Percentiles rank a stretch among this genome's conserved stretches.
Evolutionary conservation across 2,329 filamentous ascomycete species (phyloP).

Genomic region (Daldinia eschscholtzii): DNA sequence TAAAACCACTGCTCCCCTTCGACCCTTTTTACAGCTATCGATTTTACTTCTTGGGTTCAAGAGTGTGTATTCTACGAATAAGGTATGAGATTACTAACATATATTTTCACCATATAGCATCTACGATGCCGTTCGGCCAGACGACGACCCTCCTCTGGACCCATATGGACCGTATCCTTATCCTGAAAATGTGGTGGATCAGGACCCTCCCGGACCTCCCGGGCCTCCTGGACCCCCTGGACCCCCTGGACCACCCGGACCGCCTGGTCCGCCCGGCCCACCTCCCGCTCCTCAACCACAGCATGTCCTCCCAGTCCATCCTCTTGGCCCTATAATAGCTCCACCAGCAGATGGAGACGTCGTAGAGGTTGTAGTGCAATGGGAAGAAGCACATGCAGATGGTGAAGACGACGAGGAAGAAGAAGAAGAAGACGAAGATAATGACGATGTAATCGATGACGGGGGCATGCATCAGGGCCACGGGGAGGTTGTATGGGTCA

Average conservation of each 20-base stretch:
- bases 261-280: neutral
- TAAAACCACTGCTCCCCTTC: neutral
- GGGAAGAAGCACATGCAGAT: neutral
- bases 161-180: neutral
- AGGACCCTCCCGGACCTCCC: neutral
- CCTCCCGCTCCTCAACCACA: no score
- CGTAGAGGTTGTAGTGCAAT: neutral
- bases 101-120: slow-evolving; percentile 2
- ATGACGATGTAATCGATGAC: neutral
- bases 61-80: neutral
- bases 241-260: neutral
- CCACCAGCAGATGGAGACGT: no score
- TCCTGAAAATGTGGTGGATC: neutral
- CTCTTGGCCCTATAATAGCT: no score
- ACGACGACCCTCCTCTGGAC: neutral
- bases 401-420: neutral
- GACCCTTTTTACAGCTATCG: neutral
- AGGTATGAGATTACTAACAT: slow-evolving; percentile 14
- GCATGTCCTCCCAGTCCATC: no score
- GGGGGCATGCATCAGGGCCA: neutral
- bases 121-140: slow-evolving; percentile 8
- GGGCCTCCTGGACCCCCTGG: neutral
- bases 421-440: neutral
- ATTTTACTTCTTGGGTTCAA: neutral
- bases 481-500: neutral